Conservation (phyloP, 1,284 basidiomycete genomes). For the Termitomyces sp. region DNA sequence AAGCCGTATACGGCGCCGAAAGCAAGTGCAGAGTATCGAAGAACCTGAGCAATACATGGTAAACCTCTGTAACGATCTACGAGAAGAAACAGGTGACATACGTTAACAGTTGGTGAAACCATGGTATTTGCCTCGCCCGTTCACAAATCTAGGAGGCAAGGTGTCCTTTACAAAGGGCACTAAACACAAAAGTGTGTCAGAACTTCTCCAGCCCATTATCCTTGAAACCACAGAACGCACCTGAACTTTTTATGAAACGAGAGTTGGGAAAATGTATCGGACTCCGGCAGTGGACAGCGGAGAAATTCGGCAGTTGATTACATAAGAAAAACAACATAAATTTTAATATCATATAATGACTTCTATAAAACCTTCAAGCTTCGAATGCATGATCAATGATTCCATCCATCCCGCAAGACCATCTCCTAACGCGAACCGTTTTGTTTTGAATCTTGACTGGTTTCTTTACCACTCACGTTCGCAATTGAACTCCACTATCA, state of each 20-base stretch:
- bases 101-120: conserved; percentile 64
- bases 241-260: conserved; percentile 18
- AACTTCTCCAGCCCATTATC: background rate
- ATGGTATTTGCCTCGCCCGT: conserved; percentile 30
- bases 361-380: no score
- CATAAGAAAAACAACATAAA: no score
- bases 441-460: background rate
- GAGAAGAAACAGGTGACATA: conserved; percentile 26
- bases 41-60: conserved; percentile 57
- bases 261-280: conserved; percentile 16
- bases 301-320: conserved; percentile 40
- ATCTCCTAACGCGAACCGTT: background rate
- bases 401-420: no score
- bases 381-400: no score
- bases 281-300: conserved; percentile 23
- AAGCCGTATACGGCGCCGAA: conserved; percentile 91
- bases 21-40: conserved; percentile 90
- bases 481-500: background rate
- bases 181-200: background rate
- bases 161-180: conserved; percentile 11
- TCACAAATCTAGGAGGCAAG: conserved; percentile 16
- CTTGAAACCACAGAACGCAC: conserved; percentile 6
- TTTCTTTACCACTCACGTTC: no score
- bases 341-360: no score
- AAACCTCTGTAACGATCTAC: background rate